These are phyloP conservation scores for Glaciozyma antarctica DNA, from an alignment of 768 basidiomycete species.

Conservation along the genomic window DNA sequence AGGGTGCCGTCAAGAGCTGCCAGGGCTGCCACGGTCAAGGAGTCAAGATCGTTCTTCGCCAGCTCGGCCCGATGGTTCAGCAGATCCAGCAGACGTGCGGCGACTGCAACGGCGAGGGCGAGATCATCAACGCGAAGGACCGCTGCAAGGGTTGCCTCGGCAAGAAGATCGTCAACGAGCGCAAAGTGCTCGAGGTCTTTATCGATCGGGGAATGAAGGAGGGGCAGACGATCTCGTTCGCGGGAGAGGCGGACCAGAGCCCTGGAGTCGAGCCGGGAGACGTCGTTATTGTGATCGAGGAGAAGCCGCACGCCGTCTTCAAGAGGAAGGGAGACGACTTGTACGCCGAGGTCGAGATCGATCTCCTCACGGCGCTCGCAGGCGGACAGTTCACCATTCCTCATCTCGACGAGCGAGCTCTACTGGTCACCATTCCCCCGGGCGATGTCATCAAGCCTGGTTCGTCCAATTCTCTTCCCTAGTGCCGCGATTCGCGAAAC, in stretches of 20 bases:
- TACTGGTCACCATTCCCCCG: constrained; percentile 68
- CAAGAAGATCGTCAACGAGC: constrained; percentile 86
- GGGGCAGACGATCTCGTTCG: constrained; percentile 78
- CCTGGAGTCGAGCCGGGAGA: constrained; percentile 85
- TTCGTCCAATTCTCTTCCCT: constrained; percentile 41
- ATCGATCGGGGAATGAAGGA: constrained; percentile 98
- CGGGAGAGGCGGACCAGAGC: constrained; percentile 85
- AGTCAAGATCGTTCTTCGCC: constrained; percentile 78
- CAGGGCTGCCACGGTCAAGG: constrained; percentile 74
- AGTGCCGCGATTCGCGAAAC: constrained; percentile 16
- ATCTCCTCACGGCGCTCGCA: constrained; percentile 82
- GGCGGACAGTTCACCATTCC: constrained; percentile 83
- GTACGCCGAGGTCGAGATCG: constrained; percentile 74
- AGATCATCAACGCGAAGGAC: constrained; percentile 88
- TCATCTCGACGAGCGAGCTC: constrained; percentile 84
- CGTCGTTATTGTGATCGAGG: constrained; percentile 85
- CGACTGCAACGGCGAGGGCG: constrained; percentile 88
- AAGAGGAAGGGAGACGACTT: constrained; percentile 81
- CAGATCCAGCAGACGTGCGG: constrained; percentile 92
- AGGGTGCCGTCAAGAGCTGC: constrained; percentile 81
- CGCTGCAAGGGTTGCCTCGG: constrained; percentile 85
- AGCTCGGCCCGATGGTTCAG: constrained; percentile 99
- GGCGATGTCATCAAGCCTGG: constrained; percentile 91
- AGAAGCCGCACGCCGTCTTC: constrained; percentile 82
- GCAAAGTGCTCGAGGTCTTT: constrained; percentile 94